These are phyloP conservation scores for Mercurialis annua DNA, from an alignment of 345 rosid species.

Conservation along the genomic window DNA sequence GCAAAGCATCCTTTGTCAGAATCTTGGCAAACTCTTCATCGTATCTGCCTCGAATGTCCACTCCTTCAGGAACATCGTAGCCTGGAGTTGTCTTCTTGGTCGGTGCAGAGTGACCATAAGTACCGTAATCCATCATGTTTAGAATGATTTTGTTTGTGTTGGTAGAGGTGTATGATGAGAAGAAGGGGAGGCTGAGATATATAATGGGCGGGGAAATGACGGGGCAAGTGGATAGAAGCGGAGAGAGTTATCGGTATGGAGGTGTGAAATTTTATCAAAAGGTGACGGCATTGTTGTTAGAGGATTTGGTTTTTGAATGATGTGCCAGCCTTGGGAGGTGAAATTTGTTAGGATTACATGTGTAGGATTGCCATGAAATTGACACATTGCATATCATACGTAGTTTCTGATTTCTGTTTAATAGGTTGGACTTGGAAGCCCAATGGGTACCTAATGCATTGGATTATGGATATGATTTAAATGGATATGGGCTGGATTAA, in stretches of 20 bases:
- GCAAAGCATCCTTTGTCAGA: constrained; percentile 67
- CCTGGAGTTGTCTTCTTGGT: constrained; percentile 1
- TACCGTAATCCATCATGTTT: constrained; percentile 6
- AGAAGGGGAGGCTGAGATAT: not conserved
- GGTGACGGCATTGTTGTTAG: constrained; percentile 8
- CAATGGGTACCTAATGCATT: no score
- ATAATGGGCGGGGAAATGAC: not conserved
- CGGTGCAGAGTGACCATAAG: constrained; percentile 3
- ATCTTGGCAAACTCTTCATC: constrained; percentile 60
- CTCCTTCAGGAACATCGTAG: constrained; percentile 68
- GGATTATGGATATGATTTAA: no score
- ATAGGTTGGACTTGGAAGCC: no score
- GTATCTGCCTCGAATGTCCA: constrained; percentile 71
- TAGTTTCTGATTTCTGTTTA: no score
- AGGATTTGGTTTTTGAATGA: not conserved
- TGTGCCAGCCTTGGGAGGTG: constrained; percentile 20
- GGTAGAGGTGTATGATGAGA: not conserved
- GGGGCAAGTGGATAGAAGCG: constrained; percentile 5
- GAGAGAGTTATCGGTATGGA: constrained; percentile 18
- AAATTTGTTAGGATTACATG: not conserved
- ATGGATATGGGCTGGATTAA: no score
- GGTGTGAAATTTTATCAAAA: not conserved
- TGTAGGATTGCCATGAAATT: no score
- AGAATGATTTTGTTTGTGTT: not conserved
- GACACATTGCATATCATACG: no score